Percentiles rank a stretch among this genome's conserved stretches.
phyloP scores from a whole-genome alignment of 106 monocot species.

The Posidonia australis region DNA sequence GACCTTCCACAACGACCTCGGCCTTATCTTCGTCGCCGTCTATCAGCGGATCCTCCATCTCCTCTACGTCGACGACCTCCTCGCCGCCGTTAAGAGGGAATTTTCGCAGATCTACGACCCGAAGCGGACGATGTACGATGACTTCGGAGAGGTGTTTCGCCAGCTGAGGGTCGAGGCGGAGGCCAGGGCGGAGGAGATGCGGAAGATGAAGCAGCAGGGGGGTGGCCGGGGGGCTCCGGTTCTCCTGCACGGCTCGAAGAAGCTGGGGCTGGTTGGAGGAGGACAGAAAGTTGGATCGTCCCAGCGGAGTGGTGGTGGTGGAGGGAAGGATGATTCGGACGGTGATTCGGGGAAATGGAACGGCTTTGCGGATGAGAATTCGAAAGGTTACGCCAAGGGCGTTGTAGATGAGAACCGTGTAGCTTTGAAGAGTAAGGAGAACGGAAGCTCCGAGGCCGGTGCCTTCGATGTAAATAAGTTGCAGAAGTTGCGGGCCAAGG shows the following conservation, averaged over 20 bases:
- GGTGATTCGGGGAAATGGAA: slow-evolving; percentile 32
- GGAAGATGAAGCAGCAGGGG: slow-evolving; percentile 50
- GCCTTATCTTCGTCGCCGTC: slow-evolving; percentile 92
- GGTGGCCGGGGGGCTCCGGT: slow-evolving; percentile 8
- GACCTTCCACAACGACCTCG: slow-evolving; percentile 94
- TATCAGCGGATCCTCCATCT: slow-evolving; percentile 88
- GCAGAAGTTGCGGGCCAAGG: slow-evolving; percentile 62
- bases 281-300: slow-evolving; percentile 10
- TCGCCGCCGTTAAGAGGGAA: slow-evolving; percentile 47
- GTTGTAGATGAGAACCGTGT: slow-evolving; percentile 22
- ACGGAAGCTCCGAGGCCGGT: slow-evolving; percentile 42
- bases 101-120: slow-evolving; percentile 72
- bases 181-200: slow-evolving; percentile 80
- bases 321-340: slow-evolving; percentile 49
- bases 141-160: slow-evolving; percentile 70
- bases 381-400: slow-evolving; percentile 31
- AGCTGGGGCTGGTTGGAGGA: slow-evolving; percentile 15
- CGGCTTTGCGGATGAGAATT: background rate
- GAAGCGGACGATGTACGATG: slow-evolving; percentile 40
- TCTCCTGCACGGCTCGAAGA: slow-evolving; percentile 20
- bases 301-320: slow-evolving; percentile 13
- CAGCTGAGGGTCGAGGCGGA: slow-evolving; percentile 84
- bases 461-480: slow-evolving; percentile 97
- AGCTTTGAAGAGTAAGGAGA: slow-evolving; percentile 55
- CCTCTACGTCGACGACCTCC: slow-evolving; percentile 86